phyloP scores from a whole-genome alignment of 257 asterid species.

The Asclepias syriaca region DNA sequence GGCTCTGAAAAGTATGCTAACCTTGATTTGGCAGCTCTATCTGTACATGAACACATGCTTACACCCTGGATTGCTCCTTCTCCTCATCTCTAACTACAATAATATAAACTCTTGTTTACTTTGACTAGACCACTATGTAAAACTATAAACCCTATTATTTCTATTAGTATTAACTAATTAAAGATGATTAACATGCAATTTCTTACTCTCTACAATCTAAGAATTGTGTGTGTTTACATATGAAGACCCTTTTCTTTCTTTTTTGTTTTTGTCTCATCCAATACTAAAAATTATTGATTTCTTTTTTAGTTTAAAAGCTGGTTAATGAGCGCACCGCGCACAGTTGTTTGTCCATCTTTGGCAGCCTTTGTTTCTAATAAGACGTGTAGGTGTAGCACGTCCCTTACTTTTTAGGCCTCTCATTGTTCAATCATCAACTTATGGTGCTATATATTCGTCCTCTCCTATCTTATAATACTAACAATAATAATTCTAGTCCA shows the following conservation, averaged over 20 bases:
- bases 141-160: too few species aligned
- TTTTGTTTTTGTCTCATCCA: slow-evolving; percentile 6
- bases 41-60: too few species aligned
- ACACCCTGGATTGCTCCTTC: background rate
- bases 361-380: slow-evolving; percentile 31
- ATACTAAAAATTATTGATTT: background rate
- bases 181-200: background rate
- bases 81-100: background rate
- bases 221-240: background rate
- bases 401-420: slow-evolving; percentile 15
- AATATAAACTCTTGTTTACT: too few species aligned
- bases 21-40: background rate
- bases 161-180: too few species aligned
- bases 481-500: background rate
- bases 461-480: background rate
- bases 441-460: background rate
- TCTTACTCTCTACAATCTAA: background rate
- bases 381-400: slow-evolving; percentile 6
- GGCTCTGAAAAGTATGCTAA: slow-evolving; percentile 1
- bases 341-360: slow-evolving; percentile 9
- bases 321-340: slow-evolving; percentile 9
- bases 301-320: slow-evolving; percentile 19
- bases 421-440: slow-evolving; percentile 18
- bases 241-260: background rate
- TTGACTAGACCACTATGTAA: too few species aligned